Percentiles rank a stretch among this genome's conserved stretches.
Conservation (phyloP, 2,329 filamentous ascomycete species). For the Sodiomyces alkalinus region DNA sequence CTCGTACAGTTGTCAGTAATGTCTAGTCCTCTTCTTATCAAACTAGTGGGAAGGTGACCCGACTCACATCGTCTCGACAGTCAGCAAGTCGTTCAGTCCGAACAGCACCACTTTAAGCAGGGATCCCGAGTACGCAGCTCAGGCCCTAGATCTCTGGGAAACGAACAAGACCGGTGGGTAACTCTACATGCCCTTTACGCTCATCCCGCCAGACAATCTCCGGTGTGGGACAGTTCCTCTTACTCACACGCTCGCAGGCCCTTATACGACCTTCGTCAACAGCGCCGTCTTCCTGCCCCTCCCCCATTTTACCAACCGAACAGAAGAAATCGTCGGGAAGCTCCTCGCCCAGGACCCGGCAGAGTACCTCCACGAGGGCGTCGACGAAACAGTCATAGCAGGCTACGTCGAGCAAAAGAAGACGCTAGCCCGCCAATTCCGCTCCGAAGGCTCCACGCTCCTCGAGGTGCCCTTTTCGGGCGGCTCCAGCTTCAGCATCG, state of each 20-base stretch:
- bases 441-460: conserved; percentile 13
- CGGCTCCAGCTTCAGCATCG: conserved; percentile 9
- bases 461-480: conserved; percentile 16
- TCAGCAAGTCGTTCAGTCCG: no score
- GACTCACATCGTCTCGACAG: no score
- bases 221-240: no score
- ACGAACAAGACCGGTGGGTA: no score
- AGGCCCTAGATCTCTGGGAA: no score
- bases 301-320: conserved; percentile 10
- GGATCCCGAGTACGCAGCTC: no score
- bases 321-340: conserved; percentile 10
- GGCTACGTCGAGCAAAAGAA: conserved; percentile 13
- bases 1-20: no score
- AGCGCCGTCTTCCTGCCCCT: conserved; percentile 15
- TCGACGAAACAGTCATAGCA: conserved; percentile 9
- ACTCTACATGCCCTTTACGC: no score
- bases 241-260: conserved; percentile 17
- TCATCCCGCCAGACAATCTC: no score
- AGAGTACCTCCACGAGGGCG: conserved; percentile 8
- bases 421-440: conserved; percentile 11
- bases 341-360: conserved; percentile 12
- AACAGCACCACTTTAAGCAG: no score
- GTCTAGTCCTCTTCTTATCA: conserved; percentile 20
- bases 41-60: no score
- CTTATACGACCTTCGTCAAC: conserved; percentile 19